Base-by-base conservation (phyloP, 176 grass and related monocot species). In the Carex kokanica region DNA sequence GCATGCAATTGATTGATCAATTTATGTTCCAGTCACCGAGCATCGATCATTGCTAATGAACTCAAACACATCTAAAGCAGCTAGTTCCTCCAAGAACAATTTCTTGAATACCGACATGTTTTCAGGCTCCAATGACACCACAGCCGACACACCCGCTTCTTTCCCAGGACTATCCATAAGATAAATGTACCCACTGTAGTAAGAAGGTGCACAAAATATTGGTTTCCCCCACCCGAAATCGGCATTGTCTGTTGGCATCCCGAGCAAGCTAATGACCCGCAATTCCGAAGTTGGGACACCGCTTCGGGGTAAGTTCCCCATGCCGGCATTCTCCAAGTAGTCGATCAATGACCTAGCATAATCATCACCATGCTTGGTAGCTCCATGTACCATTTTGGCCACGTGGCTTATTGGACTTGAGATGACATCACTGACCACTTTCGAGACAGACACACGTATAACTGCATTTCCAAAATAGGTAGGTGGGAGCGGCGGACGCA, bases 391-490 rank as follows among this genome's bases (percentile, higher is more conserved):
- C 0, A 54, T 88, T 21, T 82, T 49, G 0, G 87, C 93, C 0
- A 34, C 68, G 36, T 69, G 14, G 3, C 40, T 82, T 0, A 96
- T 70, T 0, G 93, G 79, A 75, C 68, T 86, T 8, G 21, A 53
- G n/a, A 83, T 32, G 74, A 97, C 77, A 78, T 93, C 91, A 18
- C 78, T 77, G 4, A 32, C 87, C 4, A 60, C 86, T 16, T 85
- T 83, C 0, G 15, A 6, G 15, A 27, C 63, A 14, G 94, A 97
- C 70, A 88, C 93, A 0, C 89, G 86, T 1, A 97, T 47, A 54
- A 93, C 89, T 16, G 87, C 94, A 86, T 93, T 97, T 0, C 94
- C 94, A 38, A 97, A 85, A 80, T 90, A 97, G 0, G 83, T 85
- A 0, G 40, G 16, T 0, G 89, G 87, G 0, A 91, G 86, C 7